These are phyloP conservation scores for Jamesozyma lodderae DNA, from an alignment of 805 yeast species.

Conservation along the genomic window DNA sequence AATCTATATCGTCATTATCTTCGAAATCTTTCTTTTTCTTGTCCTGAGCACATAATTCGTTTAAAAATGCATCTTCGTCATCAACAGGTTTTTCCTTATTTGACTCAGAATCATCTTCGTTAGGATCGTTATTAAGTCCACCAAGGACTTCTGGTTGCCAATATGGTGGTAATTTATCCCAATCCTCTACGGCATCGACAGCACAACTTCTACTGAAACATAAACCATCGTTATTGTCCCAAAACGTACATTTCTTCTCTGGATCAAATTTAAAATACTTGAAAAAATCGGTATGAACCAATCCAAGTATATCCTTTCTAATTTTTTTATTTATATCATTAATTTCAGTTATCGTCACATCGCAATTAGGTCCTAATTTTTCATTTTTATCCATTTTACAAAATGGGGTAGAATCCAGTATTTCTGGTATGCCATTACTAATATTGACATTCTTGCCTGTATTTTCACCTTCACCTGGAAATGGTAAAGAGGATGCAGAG, in stretches of 20 bases:
- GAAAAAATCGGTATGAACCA: conserved; percentile 74
- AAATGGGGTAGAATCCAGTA: conserved; percentile 16
- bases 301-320: conserved; percentile 46
- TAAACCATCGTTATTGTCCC: conserved; percentile 67
- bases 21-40: conserved; percentile 5
- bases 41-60: conserved; percentile 30
- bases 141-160: conserved; percentile 66
- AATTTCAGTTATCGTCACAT: conserved; percentile 38
- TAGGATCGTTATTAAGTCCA: conserved; percentile 26
- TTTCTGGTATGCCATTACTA: not conserved
- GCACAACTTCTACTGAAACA: conserved; percentile 87
- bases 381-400: conserved; percentile 29
- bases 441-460: not conserved
- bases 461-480: not conserved
- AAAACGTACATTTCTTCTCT: conserved; percentile 76
- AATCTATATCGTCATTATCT: conserved; percentile 42
- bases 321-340: conserved; percentile 42
- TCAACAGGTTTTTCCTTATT: conserved; percentile 6
- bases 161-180: conserved; percentile 58
- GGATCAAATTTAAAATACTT: conserved; percentile 79
- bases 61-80: conserved; percentile 30
- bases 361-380: conserved; percentile 30
- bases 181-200: conserved; percentile 72
- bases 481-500: too few species aligned
- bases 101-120: conserved; percentile 21